Percentiles rank a stretch among this genome's conserved stretches.
These are phyloP conservation scores for Xylaria multiplex DNA, from an alignment of 2,329 filamentous ascomycete genomes.

Conservation along the genomic window DNA sequence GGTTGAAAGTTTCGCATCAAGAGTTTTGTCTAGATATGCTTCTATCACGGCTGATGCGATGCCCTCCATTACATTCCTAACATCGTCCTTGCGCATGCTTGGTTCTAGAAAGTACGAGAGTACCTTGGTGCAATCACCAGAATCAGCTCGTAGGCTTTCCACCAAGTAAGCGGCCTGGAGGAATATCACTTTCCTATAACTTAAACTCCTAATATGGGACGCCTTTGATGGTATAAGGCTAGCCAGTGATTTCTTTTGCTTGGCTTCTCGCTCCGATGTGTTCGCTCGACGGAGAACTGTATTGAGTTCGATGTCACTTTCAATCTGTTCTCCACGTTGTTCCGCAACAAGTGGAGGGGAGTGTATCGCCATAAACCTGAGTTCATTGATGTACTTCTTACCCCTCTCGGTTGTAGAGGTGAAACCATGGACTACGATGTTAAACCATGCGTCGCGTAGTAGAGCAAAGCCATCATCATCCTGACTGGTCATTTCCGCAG, in stretches of 20 bases:
- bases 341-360: conserved; percentile 89
- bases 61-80: conserved; percentile 72
- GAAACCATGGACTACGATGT: conserved; percentile 94
- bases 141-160: conserved; percentile 84
- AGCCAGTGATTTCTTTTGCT: conserved; percentile 82
- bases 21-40: conserved; percentile 79
- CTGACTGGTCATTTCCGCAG: conserved; percentile 54
- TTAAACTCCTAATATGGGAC: conserved; percentile 80
- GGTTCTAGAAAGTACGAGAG: conserved; percentile 95
- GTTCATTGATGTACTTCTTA: conserved; percentile 77
- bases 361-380: conserved; percentile 85
- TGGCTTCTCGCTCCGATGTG: conserved; percentile 77
- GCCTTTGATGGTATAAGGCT: conserved; percentile 80
- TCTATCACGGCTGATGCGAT: conserved; percentile 76
- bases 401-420: conserved; percentile 77
- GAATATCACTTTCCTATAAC: conserved; percentile 91
- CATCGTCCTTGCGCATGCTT: conserved; percentile 74
- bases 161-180: conserved; percentile 90
- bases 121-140: conserved; percentile 89
- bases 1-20: conserved; percentile 74
- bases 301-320: conserved; percentile 97
- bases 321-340: conserved; percentile 86
- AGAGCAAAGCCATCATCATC: conserved; percentile 78
- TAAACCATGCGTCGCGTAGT: conserved; percentile 96
- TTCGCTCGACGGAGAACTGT: conserved; percentile 89